phyloP scores from a whole-genome alignment of 352 stramenopile genomes.

The Pythium sp. region DNA sequence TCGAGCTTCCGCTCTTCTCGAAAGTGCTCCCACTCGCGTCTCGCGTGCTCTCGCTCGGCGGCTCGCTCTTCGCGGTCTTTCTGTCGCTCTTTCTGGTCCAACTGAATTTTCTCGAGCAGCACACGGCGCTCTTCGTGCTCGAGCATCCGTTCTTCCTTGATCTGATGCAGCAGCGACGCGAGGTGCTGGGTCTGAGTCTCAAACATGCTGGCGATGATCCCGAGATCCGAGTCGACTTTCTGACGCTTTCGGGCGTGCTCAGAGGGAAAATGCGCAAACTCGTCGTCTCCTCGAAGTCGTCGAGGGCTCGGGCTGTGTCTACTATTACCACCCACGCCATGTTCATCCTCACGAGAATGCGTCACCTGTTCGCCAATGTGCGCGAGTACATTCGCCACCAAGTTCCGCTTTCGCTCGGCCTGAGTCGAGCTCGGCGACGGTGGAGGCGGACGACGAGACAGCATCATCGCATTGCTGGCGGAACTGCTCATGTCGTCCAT shows the following conservation, averaged over 20 bases:
- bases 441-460: not conserved
- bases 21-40: slow-evolving; percentile 7
- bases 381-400: slow-evolving; percentile 14
- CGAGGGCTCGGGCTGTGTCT: not conserved
- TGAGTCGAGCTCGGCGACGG: slow-evolving; percentile 1
- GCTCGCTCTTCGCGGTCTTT: slow-evolving; percentile 12
- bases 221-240: slow-evolving; percentile 1
- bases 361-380: slow-evolving; percentile 12
- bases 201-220: slow-evolving; percentile 11
- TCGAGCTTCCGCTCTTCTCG: slow-evolving; percentile 14
- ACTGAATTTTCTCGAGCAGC: slow-evolving; percentile 10
- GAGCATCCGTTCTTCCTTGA: slow-evolving; percentile 10
- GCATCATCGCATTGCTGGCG: not conserved
- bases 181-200: slow-evolving; percentile 16
- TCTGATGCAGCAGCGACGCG: slow-evolving; percentile 12
- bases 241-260: slow-evolving; percentile 5
- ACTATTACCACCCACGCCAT: not conserved
- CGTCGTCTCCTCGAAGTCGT: not conserved
- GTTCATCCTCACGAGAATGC: not conserved
- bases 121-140: slow-evolving; percentile 13
- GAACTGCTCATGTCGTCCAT: not conserved
- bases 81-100: slow-evolving; percentile 13
- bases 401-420: slow-evolving; percentile 10
- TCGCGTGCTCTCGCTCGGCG: slow-evolving; percentile 6
- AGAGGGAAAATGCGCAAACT: not conserved